phyloP scores from a whole-genome alignment of 495 filamentous ascomycete species.

The Lophiotrema nucula region DNA sequence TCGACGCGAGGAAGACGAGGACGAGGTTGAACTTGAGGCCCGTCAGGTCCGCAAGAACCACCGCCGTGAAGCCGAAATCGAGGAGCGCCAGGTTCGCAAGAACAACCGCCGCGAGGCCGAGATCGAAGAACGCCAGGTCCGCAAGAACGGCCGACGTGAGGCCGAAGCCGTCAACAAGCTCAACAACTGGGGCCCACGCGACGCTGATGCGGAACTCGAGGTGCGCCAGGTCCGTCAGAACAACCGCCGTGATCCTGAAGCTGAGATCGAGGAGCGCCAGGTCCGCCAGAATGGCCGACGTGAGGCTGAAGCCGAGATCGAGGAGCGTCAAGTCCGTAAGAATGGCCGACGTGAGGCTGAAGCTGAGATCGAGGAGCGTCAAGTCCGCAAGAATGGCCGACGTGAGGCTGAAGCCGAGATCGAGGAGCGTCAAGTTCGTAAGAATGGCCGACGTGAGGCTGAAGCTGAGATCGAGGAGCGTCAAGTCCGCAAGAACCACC shows the following conservation, averaged over 20 bases:
- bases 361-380: not conserved
- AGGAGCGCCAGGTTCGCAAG: not conserved
- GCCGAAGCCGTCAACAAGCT: not conserved
- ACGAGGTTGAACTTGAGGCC: not conserved
- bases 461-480: not conserved
- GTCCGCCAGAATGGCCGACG: not conserved
- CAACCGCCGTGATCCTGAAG: not conserved
- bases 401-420: not conserved
- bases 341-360: not conserved
- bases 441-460: not conserved
- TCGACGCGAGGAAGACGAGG: not conserved
- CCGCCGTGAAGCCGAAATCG: not conserved
- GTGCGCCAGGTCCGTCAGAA: not conserved
- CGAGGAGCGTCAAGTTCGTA: not conserved
- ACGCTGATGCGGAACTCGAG: no score
- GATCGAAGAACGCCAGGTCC: not conserved
- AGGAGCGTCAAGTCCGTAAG: not conserved
- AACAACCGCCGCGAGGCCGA: not conserved
- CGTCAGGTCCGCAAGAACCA: not conserved
- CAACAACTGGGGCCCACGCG: no score
- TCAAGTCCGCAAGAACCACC: no score
- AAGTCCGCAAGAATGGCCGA: not conserved
- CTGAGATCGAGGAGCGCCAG: not conserved
- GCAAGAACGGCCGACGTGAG: not conserved
- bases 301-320: not conserved